Percentiles rank a stretch among this genome's conserved stretches.
Evolutionary conservation across 768 basidiomycete species (phyloP).

Genomic region (Tricholoma matsutake): DNA sequence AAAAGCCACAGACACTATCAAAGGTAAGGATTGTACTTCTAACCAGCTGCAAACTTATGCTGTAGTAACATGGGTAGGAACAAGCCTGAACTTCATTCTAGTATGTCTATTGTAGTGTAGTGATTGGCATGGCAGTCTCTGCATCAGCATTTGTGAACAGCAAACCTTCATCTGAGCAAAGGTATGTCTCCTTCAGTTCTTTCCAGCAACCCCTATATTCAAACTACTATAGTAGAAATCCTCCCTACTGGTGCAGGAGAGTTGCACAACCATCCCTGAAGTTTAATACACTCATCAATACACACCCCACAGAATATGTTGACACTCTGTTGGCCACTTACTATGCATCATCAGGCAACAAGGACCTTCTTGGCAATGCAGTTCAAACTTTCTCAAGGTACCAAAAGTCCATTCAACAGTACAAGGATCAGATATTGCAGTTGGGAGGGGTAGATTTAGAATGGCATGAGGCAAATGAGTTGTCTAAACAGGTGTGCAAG

Average conservation of each 20-base stretch:
- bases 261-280: background rate
- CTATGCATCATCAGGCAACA: background rate
- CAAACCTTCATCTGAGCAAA: background rate
- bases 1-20: conserved; percentile 18
- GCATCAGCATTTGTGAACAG: background rate
- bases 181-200: background rate
- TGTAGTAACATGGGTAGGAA: background rate
- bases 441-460: background rate
- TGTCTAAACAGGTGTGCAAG: background rate
- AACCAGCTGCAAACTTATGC: background rate
- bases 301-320: background rate
- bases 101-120: background rate
- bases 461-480: background rate
- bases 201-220: background rate
- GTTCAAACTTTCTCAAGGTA: background rate
- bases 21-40: conserved; percentile 8
- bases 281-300: background rate
- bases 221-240: background rate
- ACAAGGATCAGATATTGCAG: background rate
- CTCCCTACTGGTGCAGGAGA: background rate
- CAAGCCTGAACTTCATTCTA: background rate
- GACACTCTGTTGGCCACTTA: background rate
- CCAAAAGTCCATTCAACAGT: background rate
- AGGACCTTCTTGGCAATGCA: background rate
- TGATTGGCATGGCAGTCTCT: background rate